These are phyloP conservation scores for Carex arenaria DNA, from an alignment of 202 grass and related monocot genomes.

Conservation along the genomic window DNA sequence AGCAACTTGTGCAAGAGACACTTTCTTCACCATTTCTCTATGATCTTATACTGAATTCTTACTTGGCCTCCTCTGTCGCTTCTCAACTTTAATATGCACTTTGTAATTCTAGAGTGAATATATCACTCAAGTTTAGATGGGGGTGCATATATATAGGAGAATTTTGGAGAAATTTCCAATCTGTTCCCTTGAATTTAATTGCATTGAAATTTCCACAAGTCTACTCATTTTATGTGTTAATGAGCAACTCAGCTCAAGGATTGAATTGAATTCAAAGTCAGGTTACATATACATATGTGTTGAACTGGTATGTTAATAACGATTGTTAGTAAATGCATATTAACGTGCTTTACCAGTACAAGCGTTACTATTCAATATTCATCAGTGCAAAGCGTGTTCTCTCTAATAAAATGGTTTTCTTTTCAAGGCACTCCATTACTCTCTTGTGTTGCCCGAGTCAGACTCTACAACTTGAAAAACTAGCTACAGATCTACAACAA, in stretches of 20 bases:
- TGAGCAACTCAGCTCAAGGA: background rate
- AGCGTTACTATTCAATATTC: background rate
- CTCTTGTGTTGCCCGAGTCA: background rate
- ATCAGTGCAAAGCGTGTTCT: background rate
- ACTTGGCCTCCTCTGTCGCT: background rate
- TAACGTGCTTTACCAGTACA: background rate
- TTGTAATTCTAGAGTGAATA: background rate
- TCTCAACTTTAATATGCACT: background rate
- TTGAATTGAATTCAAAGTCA: background rate
- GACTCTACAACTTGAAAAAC: background rate
- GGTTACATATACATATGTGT: no score
- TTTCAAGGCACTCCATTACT: background rate
- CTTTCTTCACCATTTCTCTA: conserved; percentile 14
- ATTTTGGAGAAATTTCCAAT: conserved; percentile 3
- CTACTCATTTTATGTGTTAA: background rate
- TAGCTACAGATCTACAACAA: background rate
- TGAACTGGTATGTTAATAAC: no score
- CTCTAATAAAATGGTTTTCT: background rate
- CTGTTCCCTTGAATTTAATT: background rate
- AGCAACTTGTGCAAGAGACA: background rate
- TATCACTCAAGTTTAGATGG: background rate
- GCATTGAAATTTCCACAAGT: background rate
- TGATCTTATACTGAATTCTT: background rate
- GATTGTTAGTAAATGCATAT: background rate
- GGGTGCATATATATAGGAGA: background rate